These are phyloP conservation scores for Exophiala xenobiotica DNA, from an alignment of 2,329 filamentous ascomycete genomes.

Conservation along the genomic window DNA sequence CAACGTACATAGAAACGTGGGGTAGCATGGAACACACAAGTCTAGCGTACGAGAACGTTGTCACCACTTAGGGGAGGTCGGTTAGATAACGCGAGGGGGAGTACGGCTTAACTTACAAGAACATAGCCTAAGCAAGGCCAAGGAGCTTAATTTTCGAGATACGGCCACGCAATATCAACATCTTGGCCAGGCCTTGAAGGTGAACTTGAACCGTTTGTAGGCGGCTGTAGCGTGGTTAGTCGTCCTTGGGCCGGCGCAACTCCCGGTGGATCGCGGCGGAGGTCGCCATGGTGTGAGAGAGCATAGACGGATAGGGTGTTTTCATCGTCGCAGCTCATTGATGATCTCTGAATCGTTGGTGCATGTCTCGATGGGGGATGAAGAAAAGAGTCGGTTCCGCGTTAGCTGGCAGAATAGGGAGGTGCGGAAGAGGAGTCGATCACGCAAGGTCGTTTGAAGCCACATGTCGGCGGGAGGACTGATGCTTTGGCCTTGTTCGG, in stretches of 20 bases:
- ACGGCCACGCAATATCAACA: slow-evolving; percentile 40
- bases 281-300: slow-evolving; percentile 36
- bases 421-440: slow-evolving; percentile 25
- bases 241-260: slow-evolving; percentile 37
- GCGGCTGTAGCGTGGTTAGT: slow-evolving; percentile 37
- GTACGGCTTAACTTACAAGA: too few relatives aligned
- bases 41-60: slow-evolving; percentile 32
- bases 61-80: slow-evolving; percentile 26
- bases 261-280: slow-evolving; percentile 23
- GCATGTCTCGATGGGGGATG: slow-evolving; percentile 32
- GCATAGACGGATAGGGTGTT: slow-evolving; percentile 39
- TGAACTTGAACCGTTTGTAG: slow-evolving; percentile 38
- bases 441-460: slow-evolving; percentile 22
- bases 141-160: slow-evolving; percentile 38
- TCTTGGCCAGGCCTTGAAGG: slow-evolving; percentile 36
- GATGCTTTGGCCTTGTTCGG: slow-evolving; percentile 14
- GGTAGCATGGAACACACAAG: slow-evolving; percentile 29
- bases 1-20: slow-evolving; percentile 29
- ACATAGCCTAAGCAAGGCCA: slow-evolving; percentile 39
- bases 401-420: slow-evolving; percentile 26
- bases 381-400: slow-evolving; percentile 15
- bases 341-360: slow-evolving; percentile 36
- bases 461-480: slow-evolving; percentile 18
- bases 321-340: slow-evolving; percentile 37
- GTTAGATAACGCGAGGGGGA: too few relatives aligned